A percentile compares a stretch with the other conserved stretches of the same genome.
Evolutionary conservation across 108 stramenopile species (phyloP).

Genomic region (Skeletonema costatum): DNA sequence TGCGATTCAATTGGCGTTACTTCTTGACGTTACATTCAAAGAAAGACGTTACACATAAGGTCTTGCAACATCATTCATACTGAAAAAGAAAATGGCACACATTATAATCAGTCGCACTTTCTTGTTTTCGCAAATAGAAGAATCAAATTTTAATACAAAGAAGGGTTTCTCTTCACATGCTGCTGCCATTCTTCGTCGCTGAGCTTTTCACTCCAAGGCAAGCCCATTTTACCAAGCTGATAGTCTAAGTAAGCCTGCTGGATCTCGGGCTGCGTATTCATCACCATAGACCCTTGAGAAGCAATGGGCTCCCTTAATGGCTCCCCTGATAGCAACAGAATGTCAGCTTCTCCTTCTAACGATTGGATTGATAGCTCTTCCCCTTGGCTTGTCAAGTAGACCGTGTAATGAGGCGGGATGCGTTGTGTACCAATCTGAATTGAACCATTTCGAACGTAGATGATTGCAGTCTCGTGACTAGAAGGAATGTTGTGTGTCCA

Average conservation of each 20-base stretch:
- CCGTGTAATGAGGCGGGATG: constrained; percentile 61
- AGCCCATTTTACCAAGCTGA: constrained; percentile 70
- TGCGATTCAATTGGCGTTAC: neutral
- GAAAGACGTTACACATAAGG: neutral
- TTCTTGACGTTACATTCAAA: neutral
- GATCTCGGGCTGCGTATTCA: constrained; percentile 69
- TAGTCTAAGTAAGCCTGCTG: constrained; percentile 73
- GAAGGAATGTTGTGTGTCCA: constrained; percentile 61
- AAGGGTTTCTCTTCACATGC: constrained; percentile 66
- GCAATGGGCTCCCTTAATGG: constrained; percentile 73
- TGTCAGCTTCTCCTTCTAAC: constrained; percentile 49
- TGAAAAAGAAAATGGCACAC: neutral
- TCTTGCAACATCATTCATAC: neutral
- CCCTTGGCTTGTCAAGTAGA: constrained; percentile 44
- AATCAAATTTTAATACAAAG: constrained; percentile 35
- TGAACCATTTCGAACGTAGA: constrained; percentile 70
- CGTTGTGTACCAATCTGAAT: constrained; percentile 22
- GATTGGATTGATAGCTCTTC: constrained; percentile 26
- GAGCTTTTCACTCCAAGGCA: constrained; percentile 68
- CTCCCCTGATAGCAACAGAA: constrained; percentile 64
- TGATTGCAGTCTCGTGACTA: constrained; percentile 58
- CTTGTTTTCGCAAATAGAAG: neutral
- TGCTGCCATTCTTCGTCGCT: constrained; percentile 74
- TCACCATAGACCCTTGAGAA: constrained; percentile 79
- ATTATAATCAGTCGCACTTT: neutral